Evolutionary conservation across 495 filamentous ascomycete species (phyloP), one percentile per base, ranked within the genome.

Genomic region (Penicillium cinerascens): DNA sequence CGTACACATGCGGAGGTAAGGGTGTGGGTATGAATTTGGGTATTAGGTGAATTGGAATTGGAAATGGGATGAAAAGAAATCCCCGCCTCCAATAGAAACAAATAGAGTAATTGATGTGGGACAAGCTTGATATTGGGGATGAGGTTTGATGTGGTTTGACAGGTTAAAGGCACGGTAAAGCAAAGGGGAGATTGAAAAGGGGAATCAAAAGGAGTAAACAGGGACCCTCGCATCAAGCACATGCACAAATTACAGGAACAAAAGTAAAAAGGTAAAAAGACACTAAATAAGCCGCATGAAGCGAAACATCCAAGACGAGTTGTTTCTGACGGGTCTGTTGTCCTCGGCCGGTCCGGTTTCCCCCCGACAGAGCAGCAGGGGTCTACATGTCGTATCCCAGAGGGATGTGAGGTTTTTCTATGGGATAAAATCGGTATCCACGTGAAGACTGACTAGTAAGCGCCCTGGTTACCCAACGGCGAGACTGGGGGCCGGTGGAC

Each of bases 401-500:
- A 3, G 11, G 3, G 9, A 13, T 8, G 29, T 13, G 10, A 33
- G 10, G 29, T 33, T 3, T 15, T 8, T 2, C 9, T 33, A 10
- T 33, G 29, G 29, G 11, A 33, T 33, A 15, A 15, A 33, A 8
- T 33, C 29, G 9, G 8, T 13, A 6, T 33, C 4, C 2, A 33
- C 18, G n/a, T n/a, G n/a, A 17, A 15, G 6, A 20, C 11, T 2
- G 5, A 17, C 45, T 55, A 65, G 36, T 64, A 66, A 29, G 52
- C 52, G 10, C 56, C 52, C 1, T 67, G 56, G 51, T 66, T 64
- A 38, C 65, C 63, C 43, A 69, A 47, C 27, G 67, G 56, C 38
- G 61, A 54, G 41, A 65, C 49, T 18, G 66, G 53, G 33, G 66
- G 35, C 29, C 52, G 55, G 44, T 67, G 60, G 41, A 59, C 26